Base-by-base conservation (phyloP, 2,329 filamentous ascomycete genomes). In the Endocalyx cinctus region DNA sequence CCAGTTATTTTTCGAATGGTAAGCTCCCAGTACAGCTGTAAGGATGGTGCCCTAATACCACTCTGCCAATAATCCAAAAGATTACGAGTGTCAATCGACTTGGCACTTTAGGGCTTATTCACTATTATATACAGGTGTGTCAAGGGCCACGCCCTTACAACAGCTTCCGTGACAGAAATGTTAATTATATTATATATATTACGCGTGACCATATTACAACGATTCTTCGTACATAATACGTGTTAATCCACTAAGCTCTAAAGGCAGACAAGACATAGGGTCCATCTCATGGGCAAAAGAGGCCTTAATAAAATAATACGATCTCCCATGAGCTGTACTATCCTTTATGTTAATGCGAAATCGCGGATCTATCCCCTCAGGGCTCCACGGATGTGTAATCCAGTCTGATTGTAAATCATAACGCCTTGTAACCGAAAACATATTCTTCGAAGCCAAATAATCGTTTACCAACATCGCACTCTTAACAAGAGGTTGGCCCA, bases 291-390 rank as follows among this genome's bases (percentile, higher is more conserved):
- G 16, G 10, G 19, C 29, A 4, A 10, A 11, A 16, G 29, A 32
- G 25, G 38, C 38, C 28, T 33, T 35, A 19, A 41, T 12, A 13
- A 33, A 33, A 17, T 33, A 5, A 33, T 35, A 35, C 14, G 25
- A 19, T 6, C 38, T 27, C 14, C 32, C 38, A 27, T 35, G 29
- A 11, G 32, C 15, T 4, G 29, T 27, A 10, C 23, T 33, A 10
- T 32, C 20, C 16, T 33, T 17, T 10, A 38, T 17, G 2, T 14
- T 11, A 33, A 41, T 7, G 12, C 25, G 17, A 7, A 41, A 33
- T 17, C 3, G 3, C 25, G 10, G 23, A 18, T 14, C 25, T 12
- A 28, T 23, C n/a, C 10, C 12, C 10, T 10, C 16, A 8, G 25
- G 7, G 22, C 27, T 14, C 38, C 31, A 41, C 15, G 26, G 30